A percentile compares a stretch with the other conserved stretches of the same genome.
These are phyloP conservation scores for Penicillium vulpinum DNA, from an alignment of 2,329 filamentous ascomycete genomes.

Conservation along the genomic window DNA sequence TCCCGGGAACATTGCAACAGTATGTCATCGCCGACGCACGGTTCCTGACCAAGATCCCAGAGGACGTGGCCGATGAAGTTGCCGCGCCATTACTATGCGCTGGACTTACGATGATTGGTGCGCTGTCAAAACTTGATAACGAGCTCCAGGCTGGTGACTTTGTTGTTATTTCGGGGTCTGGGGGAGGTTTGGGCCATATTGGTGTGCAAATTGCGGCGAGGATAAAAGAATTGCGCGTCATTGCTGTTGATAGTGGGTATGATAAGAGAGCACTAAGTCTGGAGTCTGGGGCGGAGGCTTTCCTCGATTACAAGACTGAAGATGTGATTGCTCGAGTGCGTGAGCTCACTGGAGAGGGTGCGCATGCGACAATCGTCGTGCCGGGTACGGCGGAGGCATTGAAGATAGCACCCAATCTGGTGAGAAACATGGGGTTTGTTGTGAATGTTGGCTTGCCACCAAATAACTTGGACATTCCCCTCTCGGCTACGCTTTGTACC, in stretches of 20 bases:
- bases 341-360: slow-evolving; percentile 22
- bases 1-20: slow-evolving; percentile 29
- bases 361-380: slow-evolving; percentile 24
- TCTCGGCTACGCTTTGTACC: slow-evolving; percentile 27
- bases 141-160: slow-evolving; percentile 30
- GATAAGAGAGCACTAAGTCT: slow-evolving; percentile 22
- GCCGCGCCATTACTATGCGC: slow-evolving; percentile 24
- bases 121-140: slow-evolving; percentile 17
- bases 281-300: slow-evolving; percentile 20
- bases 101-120: slow-evolving; percentile 24
- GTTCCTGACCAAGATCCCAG: slow-evolving; percentile 22
- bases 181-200: slow-evolving; percentile 57
- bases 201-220: slow-evolving; percentile 53
- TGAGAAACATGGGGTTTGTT: slow-evolving; percentile 24
- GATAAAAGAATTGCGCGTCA: slow-evolving; percentile 59
- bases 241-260: slow-evolving; percentile 40
- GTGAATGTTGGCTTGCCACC: slow-evolving; percentile 23
- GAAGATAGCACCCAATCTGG: slow-evolving; percentile 17
- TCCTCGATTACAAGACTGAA: slow-evolving; percentile 24
- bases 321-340: slow-evolving; percentile 21
- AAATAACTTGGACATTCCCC: slow-evolving; percentile 24
- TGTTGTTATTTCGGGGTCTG: slow-evolving; percentile 51
- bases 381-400: slow-evolving; percentile 24
- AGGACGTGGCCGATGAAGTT: slow-evolving; percentile 16
- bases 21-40: slow-evolving; percentile 26